A percentile compares a stretch with the other conserved stretches of the same genome.
phyloP scores from a whole-genome alignment of 352 stramenopile species.

The Globisporangium alternatum region DNA sequence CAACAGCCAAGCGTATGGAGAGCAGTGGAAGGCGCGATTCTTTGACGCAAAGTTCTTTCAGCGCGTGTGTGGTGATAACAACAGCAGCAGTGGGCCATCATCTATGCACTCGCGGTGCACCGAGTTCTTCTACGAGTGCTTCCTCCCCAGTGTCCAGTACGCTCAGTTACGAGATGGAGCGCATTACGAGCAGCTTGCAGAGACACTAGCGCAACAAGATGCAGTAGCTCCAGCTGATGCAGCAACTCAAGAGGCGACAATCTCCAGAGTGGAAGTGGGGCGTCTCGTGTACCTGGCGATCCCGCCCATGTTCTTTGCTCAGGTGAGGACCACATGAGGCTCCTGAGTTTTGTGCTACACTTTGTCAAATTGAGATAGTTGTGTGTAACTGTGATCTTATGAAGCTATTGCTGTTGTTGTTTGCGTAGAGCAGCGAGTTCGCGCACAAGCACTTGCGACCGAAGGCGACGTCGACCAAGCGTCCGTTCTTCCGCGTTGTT shows the following conservation, averaged over 20 bases:
- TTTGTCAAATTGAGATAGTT: too few species aligned
- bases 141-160: conserved; percentile 46
- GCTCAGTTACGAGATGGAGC: conserved; percentile 28
- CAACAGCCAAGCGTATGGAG: conserved; percentile 23
- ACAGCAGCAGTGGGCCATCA: not conserved
- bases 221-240: not conserved
- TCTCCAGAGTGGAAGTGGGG: conserved; percentile 25
- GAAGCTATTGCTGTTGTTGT: not conserved
- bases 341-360: too few species aligned
- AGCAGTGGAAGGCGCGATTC: conserved; percentile 32
- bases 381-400: not conserved
- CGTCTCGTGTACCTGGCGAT: conserved; percentile 80
- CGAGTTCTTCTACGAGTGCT: conserved; percentile 31
- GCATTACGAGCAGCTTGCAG: conserved; percentile 31
- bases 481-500: conserved; percentile 61
- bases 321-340: conserved; percentile 21
- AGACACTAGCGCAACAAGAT: conserved; percentile 14
- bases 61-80: conserved; percentile 33
- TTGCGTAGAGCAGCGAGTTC: conserved; percentile 26
- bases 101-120: conserved; percentile 15
- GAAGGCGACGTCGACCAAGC: not conserved
- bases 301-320: conserved; percentile 59
- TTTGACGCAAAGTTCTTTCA: conserved; percentile 31
- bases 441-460: conserved; percentile 35
- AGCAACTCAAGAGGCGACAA: not conserved